Conservation (phyloP, 345 rosid species). For the Pistacia vera region DNA sequence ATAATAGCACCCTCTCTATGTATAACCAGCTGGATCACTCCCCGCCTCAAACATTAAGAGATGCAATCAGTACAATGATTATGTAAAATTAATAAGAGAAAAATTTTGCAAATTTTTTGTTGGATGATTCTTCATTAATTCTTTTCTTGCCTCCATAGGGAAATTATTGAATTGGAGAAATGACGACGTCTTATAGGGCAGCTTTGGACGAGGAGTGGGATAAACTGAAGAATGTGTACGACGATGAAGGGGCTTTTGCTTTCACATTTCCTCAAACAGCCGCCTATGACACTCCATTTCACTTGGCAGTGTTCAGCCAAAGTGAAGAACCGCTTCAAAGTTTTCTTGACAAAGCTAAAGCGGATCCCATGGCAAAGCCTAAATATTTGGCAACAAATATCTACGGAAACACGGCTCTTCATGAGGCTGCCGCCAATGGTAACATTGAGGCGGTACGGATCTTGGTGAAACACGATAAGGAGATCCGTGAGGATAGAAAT, state of each 20-base stretch:
- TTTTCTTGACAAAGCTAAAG: neutral
- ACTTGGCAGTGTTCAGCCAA: neutral
- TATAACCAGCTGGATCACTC: too few relatives aligned
- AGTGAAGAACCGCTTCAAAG: neutral
- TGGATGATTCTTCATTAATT: too few relatives aligned
- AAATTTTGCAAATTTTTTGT: too few relatives aligned
- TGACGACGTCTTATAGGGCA: too few relatives aligned
- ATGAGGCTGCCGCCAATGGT: conserved; percentile 5
- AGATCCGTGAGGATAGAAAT: neutral
- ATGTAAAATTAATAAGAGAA: too few relatives aligned
- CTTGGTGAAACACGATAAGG: neutral
- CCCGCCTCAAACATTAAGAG: too few relatives aligned
- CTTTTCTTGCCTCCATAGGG: too few relatives aligned
- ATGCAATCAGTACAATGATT: too few relatives aligned
- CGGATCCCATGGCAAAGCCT: neutral
- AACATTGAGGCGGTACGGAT: neutral
- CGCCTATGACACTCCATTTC: neutral
- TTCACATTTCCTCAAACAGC: neutral
- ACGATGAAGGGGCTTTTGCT: accelerated
- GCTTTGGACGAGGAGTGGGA: too few relatives aligned
- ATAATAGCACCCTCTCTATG: too few relatives aligned
- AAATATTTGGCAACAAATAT: neutral
- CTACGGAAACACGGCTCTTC: conserved; percentile 21
- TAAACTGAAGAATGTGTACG: too few relatives aligned
- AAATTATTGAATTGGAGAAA: too few relatives aligned